Base-by-base conservation (phyloP, 2,329 filamentous ascomycete genomes). In the Magnaporthiopsis rhizophila region DNA sequence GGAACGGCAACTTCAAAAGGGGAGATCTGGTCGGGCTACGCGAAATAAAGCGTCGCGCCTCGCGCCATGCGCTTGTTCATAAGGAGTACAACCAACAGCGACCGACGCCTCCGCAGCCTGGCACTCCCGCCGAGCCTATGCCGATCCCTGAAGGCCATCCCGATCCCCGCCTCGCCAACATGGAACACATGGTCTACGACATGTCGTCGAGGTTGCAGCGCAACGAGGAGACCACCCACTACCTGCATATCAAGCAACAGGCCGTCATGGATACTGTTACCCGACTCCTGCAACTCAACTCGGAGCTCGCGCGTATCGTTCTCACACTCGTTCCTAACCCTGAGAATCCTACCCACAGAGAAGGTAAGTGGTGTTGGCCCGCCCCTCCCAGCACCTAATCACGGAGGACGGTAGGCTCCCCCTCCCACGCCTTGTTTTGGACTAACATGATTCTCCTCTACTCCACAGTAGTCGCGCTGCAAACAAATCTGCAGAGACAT, bases 31-130 rank as follows among this genome's bases (percentile, higher is more conserved):
- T 94, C 62, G 92, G 94, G 9, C 79, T 99, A 66, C 86, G 95
- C 58, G 95, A 99, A 73, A 99, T 99, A 77, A 97, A 97, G 77
- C 89, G 95, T 67, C 86, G 95, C 66, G 94, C 95, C 24, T 98
- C 94, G 50, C 85, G 95, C 67, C 95, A 98, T 78, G 89, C 94
- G 30, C 82, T 98, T 64, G 96, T 97, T 30, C 92, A 98, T 73
- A 87, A 94, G 69, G 95, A 98, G 18, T 97, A 95, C 77, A 89
- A 88, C 68, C 85, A 85, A 65, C 87, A 90, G 66, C 96, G 96
- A 73, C 81, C 89, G 57, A 83, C 85, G 62, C 81, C 84, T 73
- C 81, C 89, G 45, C 92, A 95, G 70, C 89, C 91, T 12, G 91
- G 91, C 18, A 91, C 91, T n/a, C 90, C 93, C 1, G 87, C 90